A percentile compares a stretch with the other conserved stretches of the same genome.
Evolutionary conservation across 2,329 filamentous ascomycete genomes (phyloP).

Genomic region (Pezicula radicicola): DNA sequence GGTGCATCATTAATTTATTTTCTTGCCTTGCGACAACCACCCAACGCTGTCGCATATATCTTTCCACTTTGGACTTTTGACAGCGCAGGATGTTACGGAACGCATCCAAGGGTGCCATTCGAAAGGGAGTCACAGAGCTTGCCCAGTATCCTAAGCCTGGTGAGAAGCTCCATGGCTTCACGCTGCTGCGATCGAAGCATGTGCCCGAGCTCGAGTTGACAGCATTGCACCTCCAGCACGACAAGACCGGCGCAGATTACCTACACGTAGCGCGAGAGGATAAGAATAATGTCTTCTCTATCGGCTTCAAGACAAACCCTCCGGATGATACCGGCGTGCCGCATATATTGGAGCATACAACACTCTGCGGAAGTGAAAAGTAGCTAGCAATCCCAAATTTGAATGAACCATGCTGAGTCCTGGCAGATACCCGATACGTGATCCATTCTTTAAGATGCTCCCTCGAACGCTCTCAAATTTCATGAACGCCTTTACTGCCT

Average conservation of each 20-base stretch:
- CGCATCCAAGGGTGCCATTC: slow-evolving; percentile 42
- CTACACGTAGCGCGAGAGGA: slow-evolving; percentile 93
- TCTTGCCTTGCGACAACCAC: not conserved
- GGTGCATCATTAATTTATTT: not conserved
- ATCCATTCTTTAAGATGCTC: slow-evolving; percentile 99
- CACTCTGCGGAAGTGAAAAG: slow-evolving; percentile 92
- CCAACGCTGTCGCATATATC: not conserved
- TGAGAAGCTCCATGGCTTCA: slow-evolving; percentile 90
- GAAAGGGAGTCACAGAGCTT: slow-evolving; percentile 71
- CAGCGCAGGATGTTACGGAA: slow-evolving; percentile 46
- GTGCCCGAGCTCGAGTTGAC: slow-evolving; percentile 93
- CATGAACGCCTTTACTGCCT: slow-evolving; percentile 98
- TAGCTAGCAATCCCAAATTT: slow-evolving; percentile 36
- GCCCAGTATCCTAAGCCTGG: slow-evolving; percentile 74
- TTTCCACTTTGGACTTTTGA: not conserved
- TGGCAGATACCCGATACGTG: slow-evolving; percentile 85
- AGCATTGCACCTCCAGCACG: slow-evolving; percentile 84
- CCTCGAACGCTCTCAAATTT: slow-evolving; percentile 98
- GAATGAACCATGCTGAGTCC: slow-evolving; percentile 25
- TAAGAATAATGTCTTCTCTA: slow-evolving; percentile 98
- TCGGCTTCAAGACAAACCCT: slow-evolving; percentile 98
- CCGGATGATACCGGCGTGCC: slow-evolving; percentile 94
- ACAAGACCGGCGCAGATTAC: slow-evolving; percentile 95
- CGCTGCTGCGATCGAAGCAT: slow-evolving; percentile 81
- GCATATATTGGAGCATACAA: slow-evolving; percentile 97